Percentiles rank a stretch among this genome's conserved stretches.
These are phyloP conservation scores for Fagus sylvatica DNA, from an alignment of 306 rosid genomes.

Conservation along the genomic window DNA sequence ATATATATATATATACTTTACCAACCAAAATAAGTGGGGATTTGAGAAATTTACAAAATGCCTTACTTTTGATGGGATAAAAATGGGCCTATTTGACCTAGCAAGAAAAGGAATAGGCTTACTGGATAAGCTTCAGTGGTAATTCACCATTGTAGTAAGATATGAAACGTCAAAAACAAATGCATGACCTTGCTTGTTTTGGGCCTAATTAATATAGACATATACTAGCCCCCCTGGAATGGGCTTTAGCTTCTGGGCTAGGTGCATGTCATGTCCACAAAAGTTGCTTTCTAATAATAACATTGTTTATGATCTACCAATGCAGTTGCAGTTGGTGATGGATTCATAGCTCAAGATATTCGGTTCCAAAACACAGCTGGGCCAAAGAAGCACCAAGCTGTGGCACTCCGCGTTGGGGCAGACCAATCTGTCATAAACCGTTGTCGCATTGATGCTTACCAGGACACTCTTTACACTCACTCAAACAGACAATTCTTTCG, in stretches of 20 bases:
- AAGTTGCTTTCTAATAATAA: background rate
- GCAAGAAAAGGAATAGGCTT: too few species aligned
- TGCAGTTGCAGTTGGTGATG: slow-evolving; percentile 74
- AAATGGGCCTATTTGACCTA: too few species aligned
- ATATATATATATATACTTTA: too few species aligned
- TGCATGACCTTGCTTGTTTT: too few species aligned
- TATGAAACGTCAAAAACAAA: too few species aligned
- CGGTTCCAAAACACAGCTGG: slow-evolving; percentile 71
- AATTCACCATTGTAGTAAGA: too few species aligned
- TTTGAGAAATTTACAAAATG: too few species aligned
- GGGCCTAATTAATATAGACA: too few species aligned
- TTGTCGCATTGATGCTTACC: slow-evolving; percentile 61
- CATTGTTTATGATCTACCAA: background rate
- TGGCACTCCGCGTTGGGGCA: slow-evolving; percentile 67
- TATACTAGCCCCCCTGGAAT: background rate
- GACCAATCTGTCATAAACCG: slow-evolving; percentile 67
- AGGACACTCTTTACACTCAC: slow-evolving; percentile 77
- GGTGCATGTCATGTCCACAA: too few species aligned
- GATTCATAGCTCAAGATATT: slow-evolving; percentile 72
- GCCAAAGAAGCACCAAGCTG: slow-evolving; percentile 68
- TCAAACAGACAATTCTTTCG: slow-evolving; percentile 64
- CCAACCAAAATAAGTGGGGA: too few species aligned
- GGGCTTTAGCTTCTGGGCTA: background rate
- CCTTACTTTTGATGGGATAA: too few species aligned
- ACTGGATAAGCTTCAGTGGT: too few species aligned